Conservation (phyloP, 116 monocot species). For the Iris pallida region DNA sequence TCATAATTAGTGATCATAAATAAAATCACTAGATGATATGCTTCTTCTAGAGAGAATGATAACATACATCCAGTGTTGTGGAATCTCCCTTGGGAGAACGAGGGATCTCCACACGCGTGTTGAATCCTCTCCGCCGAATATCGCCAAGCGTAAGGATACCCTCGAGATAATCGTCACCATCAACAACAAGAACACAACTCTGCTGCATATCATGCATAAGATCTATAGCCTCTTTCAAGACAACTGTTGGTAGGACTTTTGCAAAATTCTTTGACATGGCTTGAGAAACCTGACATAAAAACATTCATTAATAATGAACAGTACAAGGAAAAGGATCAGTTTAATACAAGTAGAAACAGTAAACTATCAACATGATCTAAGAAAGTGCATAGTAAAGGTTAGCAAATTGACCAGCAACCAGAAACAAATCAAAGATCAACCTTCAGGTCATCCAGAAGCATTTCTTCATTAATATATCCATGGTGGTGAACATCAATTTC, state of each 20-base stretch:
- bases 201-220: conserved; percentile 78
- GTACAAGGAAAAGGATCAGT: background rate
- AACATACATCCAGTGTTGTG: conserved; percentile 48
- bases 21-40: no score
- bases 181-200: conserved; percentile 79
- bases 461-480: conserved; percentile 42
- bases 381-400: background rate
- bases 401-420: conserved; percentile 7
- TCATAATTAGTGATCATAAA: no score
- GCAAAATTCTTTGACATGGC: conserved; percentile 75
- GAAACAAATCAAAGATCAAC: conserved; percentile 23
- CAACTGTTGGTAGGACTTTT: conserved; percentile 41
- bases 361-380: no score
- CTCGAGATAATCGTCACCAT: conserved; percentile 74
- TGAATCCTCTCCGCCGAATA: conserved; percentile 48
- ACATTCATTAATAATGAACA: background rate
- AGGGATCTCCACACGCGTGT: conserved; percentile 14
- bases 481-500: conserved; percentile 31
- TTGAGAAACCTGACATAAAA: conserved; percentile 65
- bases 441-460: conserved; percentile 83
- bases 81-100: conserved; percentile 28
- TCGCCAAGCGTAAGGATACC: conserved; percentile 89
- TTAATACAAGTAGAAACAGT: no score
- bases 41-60: no score
- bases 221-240: conserved; percentile 53